These are phyloP conservation scores for Fusarium nisikadoi DNA, from an alignment of 2,329 filamentous ascomycete species.

Conservation along the genomic window DNA sequence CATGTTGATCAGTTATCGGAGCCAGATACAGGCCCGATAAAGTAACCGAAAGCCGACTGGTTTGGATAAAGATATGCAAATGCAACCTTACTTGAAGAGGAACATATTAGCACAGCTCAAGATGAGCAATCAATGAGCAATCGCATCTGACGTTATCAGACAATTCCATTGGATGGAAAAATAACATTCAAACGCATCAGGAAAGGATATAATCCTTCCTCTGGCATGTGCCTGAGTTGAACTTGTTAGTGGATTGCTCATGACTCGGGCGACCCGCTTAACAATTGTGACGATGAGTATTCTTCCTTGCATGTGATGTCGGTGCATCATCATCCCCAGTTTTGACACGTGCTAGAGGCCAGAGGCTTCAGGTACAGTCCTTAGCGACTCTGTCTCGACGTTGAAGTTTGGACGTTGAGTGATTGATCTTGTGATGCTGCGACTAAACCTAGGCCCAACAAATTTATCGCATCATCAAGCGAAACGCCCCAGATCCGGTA, in stretches of 20 bases:
- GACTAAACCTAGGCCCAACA: not conserved
- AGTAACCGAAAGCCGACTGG: constrained; percentile 34
- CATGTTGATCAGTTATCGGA: constrained; percentile 18
- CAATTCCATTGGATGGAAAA: constrained; percentile 28
- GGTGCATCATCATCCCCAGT: constrained; percentile 35
- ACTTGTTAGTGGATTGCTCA: constrained; percentile 27
- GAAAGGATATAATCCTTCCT: constrained; percentile 21
- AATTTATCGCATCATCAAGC: constrained; percentile 7
- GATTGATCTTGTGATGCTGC: constrained; percentile 29
- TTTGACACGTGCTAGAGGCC: constrained; percentile 44
- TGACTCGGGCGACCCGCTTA: constrained; percentile 35
- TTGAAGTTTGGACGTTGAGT: not conserved
- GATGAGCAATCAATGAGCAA: constrained; percentile 25
- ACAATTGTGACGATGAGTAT: constrained; percentile 19
- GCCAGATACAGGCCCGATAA: constrained; percentile 16
- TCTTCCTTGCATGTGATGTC: constrained; percentile 42
- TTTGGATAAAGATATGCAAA: constrained; percentile 11
- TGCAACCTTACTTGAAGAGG: constrained; percentile 12
- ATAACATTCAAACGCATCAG: constrained; percentile 30
- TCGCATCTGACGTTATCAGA: constrained; percentile 21
- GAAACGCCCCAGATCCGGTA: not conserved
- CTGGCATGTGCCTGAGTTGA: constrained; percentile 27
- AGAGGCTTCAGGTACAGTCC: constrained; percentile 27
- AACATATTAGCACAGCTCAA: constrained; percentile 10
- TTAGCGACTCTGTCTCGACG: constrained; percentile 6